Conservation (phyloP, 306 rosid genomes). For the Canavalia ensiformis region DNA sequence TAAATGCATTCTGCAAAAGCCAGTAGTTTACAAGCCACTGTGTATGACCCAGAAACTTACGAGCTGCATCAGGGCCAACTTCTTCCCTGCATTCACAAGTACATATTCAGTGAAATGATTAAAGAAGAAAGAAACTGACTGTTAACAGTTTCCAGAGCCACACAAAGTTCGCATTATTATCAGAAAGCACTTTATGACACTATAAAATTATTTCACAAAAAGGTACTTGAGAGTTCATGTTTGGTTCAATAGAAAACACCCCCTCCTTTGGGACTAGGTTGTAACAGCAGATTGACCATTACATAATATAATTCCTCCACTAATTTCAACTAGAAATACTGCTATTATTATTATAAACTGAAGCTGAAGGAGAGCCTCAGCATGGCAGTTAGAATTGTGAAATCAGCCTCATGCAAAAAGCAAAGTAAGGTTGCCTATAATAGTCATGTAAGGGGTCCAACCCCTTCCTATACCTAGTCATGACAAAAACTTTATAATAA, state of each 20-base stretch:
- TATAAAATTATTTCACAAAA: not conserved
- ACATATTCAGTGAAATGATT: conserved; percentile 31
- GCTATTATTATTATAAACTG: not conserved
- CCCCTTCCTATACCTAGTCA: not conserved
- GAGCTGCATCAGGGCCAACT: conserved; percentile 99
- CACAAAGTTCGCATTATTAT: conserved; percentile 25
- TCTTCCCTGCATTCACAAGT: conserved; percentile 80
- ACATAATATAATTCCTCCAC: conserved; percentile 12
- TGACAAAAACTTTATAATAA: not conserved
- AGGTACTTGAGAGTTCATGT: not conserved
- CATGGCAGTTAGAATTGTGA: not conserved
- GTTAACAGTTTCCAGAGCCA: conserved; percentile 24
- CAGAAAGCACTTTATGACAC: not conserved
- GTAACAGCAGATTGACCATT: not conserved
- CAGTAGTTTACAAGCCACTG: conserved; percentile 99
- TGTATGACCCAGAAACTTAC: conserved; percentile 96
- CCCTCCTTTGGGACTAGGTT: not conserved
- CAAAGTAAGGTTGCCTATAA: not conserved
- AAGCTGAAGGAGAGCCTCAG: not conserved
- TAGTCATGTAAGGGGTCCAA: not conserved
- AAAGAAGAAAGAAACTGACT: conserved; percentile 25
- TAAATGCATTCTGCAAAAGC: conserved; percentile 96
- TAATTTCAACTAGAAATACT: conserved; percentile 32
- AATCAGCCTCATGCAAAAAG: conserved; percentile 1
- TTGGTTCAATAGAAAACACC: conserved; percentile 21